Base-by-base conservation (phyloP, 2,329 filamentous ascomycete genomes). In the Stagonosporopsis vannaccii region DNA sequence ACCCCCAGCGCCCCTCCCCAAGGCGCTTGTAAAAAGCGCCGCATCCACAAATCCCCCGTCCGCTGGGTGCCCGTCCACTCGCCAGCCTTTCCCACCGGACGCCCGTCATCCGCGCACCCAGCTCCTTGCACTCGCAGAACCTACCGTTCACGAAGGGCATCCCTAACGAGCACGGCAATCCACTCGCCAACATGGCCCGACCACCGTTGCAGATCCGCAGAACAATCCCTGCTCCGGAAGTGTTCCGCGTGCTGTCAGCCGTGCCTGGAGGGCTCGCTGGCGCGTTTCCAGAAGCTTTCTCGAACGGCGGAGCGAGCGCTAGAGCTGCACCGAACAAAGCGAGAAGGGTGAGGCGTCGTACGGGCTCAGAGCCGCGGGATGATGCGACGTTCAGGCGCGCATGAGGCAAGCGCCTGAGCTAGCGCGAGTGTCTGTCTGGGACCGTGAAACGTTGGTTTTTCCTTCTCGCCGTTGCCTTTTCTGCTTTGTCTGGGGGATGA, bases 271-370 rank as follows among this genome's bases (percentile, higher is more conserved):
- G 30, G 28, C 43, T 13, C 9, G 22, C 7, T 55, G 22, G 51
- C 40, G 45, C 33, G 45, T 49, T 55, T 50, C 51, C 35, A 55
- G 51, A 55, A 55, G 45, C 45, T 44, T 40, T 45, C 39, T 55
- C 51, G 51, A 50, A 55, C 53, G 25, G 37, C 53, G 33, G 53
- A 33, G 32, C 33, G 23, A 46, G 30, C 47, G 30, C 53, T 51
- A 48, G 13, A 26, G 28, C 12, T 30, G 37, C 51, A 48, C n/a
- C 23, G 44, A 54, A 54, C 43, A 53, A 53, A 47, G 51, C 33
- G 6, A 47, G 13, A 46, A 36, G 28, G 41, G 32, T 30, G 30
- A 43, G 36, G 35, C 22, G 5, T 37, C 13, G 22, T 11, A 32
- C 25, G 12, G 1, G 30, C 26, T 53, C 36, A 53, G 50, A 19